phyloP scores from a whole-genome alignment of 2,329 filamentous ascomycete species.

The Chaetomiaceae sp. region DNA sequence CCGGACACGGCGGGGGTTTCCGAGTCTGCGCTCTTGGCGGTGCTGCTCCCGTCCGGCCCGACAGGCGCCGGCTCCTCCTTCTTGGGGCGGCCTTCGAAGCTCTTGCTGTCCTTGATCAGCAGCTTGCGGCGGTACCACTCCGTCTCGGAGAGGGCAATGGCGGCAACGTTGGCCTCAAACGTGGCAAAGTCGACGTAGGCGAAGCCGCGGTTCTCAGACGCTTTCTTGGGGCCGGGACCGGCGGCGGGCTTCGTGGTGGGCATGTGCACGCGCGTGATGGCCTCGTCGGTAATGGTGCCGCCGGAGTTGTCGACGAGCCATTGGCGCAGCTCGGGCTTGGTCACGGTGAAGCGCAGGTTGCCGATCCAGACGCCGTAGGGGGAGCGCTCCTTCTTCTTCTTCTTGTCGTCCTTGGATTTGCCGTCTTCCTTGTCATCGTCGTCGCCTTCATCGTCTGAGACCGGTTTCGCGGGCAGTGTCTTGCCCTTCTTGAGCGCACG shows the following conservation, averaged over 20 bases:
- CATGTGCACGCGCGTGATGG: slow-evolving; percentile 81
- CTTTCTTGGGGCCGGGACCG: slow-evolving; percentile 35
- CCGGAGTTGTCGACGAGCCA: slow-evolving; percentile 74
- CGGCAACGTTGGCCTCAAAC: slow-evolving; percentile 65
- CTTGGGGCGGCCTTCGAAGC: slow-evolving; percentile 82
- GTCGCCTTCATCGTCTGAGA: slow-evolving; percentile 37
- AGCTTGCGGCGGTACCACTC: slow-evolving; percentile 71
- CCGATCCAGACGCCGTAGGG: slow-evolving; percentile 92
- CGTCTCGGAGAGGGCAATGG: slow-evolving; percentile 80
- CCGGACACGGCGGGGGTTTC: slow-evolving; percentile 30
- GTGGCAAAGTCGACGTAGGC: slow-evolving; percentile 90
- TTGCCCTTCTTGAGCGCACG: slow-evolving; percentile 86
- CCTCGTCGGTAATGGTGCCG: slow-evolving; percentile 58
- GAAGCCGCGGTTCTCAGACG: slow-evolving; percentile 78
- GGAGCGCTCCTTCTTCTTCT: slow-evolving; percentile 57
- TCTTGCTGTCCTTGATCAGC: slow-evolving; percentile 89
- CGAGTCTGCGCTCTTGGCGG: slow-evolving; percentile 30
- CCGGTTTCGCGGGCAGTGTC: slow-evolving; percentile 43
- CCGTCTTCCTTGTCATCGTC: slow-evolving; percentile 33
- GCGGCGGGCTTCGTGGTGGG: slow-evolving; percentile 49
- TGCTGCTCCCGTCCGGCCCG: slow-evolving; percentile 30
- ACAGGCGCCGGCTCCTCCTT: slow-evolving; percentile 44
- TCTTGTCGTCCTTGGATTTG: slow-evolving; percentile 35
- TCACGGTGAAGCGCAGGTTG: slow-evolving; percentile 82
- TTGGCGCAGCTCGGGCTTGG: slow-evolving; percentile 65